These are phyloP conservation scores for Podila epigama DNA, from an alignment of 192 early-diverging fungal genomes.

Conservation along the genomic window DNA sequence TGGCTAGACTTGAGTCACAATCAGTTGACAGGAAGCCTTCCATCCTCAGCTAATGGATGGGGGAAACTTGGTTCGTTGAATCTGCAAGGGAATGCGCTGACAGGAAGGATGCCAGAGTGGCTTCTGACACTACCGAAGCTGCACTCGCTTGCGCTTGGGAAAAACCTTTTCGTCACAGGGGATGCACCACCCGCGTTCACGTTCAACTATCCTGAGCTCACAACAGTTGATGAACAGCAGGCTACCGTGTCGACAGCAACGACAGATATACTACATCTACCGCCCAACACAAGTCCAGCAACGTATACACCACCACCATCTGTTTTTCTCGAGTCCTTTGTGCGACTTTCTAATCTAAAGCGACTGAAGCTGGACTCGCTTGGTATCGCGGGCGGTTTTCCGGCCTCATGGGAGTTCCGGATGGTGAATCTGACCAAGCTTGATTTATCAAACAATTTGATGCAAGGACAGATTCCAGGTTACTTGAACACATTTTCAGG, in stretches of 20 bases:
- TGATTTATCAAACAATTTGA: constrained; percentile 41
- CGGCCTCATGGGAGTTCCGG: constrained; percentile 27
- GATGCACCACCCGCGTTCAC: constrained; percentile 15
- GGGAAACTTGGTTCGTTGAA: constrained; percentile 20
- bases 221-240: not conserved
- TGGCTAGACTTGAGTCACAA: constrained; percentile 35
- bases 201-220: constrained; percentile 28
- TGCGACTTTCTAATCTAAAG: constrained; percentile 12
- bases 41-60: constrained; percentile 21
- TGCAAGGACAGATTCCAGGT: constrained; percentile 27
- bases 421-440: constrained; percentile 43
- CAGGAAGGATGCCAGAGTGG: constrained; percentile 29
- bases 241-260: not conserved
- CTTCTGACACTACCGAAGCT: constrained; percentile 28
- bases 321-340: constrained; percentile 22
- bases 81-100: constrained; percentile 16
- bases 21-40: constrained; percentile 20
- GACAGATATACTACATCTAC: not conserved
- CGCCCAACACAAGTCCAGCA: constrained; percentile 5
- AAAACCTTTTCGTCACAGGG: constrained; percentile 28
- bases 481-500: constrained; percentile 21
- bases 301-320: constrained; percentile 8
- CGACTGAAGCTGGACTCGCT: constrained; percentile 39
- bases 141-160: constrained; percentile 34
- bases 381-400: constrained; percentile 23